Conservation (phyloP, 2,329 filamentous ascomycete species). For the Parastagonospora avenae region DNA sequence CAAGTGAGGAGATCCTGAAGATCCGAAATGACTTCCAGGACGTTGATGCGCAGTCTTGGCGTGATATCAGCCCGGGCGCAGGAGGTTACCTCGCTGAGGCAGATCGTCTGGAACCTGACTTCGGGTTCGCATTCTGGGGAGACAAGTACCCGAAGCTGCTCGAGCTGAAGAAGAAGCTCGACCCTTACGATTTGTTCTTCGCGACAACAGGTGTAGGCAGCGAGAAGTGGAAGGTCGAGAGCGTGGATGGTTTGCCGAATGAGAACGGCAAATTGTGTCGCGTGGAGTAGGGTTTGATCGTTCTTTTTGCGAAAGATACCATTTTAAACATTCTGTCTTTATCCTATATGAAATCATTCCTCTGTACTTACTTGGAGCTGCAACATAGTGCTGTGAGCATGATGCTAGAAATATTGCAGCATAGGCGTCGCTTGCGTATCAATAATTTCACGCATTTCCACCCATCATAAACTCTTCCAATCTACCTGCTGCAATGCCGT, state of each 20-base stretch:
- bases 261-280: constrained; percentile 45
- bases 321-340: neutral
- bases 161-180: constrained; percentile 37
- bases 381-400: too few relatives aligned
- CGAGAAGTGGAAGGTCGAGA: constrained; percentile 43
- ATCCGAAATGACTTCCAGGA: constrained; percentile 33
- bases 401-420: too few relatives aligned
- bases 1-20: constrained; percentile 29
- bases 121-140: constrained; percentile 40
- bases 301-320: neutral
- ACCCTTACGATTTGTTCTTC: constrained; percentile 44
- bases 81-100: constrained; percentile 39
- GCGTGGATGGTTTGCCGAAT: constrained; percentile 40
- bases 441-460: neutral
- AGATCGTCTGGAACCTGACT: constrained; percentile 40
- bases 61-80: constrained; percentile 38
- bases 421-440: too few relatives aligned
- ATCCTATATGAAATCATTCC: neutral
- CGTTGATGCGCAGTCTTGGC: constrained; percentile 38
- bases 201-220: constrained; percentile 40
- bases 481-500: constrained; percentile 27
- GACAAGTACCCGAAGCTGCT: constrained; percentile 38
- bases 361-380: too few relatives aligned
- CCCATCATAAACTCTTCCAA: constrained; percentile 22
- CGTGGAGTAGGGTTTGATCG: constrained; percentile 11